A percentile compares a stretch with the other conserved stretches of the same genome.
phyloP scores from a whole-genome alignment of 352 stramenopile species.

The Nothophytophthora sp. region DNA sequence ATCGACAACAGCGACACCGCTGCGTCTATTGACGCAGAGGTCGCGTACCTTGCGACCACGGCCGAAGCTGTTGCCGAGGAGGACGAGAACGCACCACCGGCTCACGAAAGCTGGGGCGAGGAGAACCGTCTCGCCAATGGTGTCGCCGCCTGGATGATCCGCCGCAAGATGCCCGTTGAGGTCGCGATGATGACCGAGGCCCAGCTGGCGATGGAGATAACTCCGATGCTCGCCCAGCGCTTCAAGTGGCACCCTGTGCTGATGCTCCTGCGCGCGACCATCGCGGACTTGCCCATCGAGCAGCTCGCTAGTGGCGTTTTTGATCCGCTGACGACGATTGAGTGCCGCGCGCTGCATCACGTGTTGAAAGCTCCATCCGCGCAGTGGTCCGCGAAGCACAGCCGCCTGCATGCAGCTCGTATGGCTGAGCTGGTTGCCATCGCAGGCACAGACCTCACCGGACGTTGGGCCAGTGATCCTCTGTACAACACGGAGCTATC shows the following conservation, averaged over 20 bases:
- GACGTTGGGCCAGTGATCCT: not conserved
- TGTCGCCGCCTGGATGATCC: constrained; percentile 18
- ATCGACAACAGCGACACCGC: too few relatives aligned
- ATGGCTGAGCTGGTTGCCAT: constrained; percentile 10
- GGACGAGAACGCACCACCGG: too few relatives aligned
- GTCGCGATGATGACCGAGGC: constrained; percentile 3
- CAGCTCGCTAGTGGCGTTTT: constrained; percentile 11
- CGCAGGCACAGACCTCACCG: not conserved
- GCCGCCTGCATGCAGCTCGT: constrained; percentile 9
- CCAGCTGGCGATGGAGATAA: constrained; percentile 6
- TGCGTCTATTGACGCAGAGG: too few relatives aligned
- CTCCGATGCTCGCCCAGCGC: constrained; percentile 8
- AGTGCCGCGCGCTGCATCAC: constrained; percentile 22
- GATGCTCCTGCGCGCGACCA: constrained; percentile 4
- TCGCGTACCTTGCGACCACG: too few relatives aligned
- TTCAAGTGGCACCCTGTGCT: constrained; percentile 15
- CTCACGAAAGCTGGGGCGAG: too few relatives aligned
- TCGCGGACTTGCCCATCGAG: constrained; percentile 8
- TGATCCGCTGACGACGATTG: constrained; percentile 4
- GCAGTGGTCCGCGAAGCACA: constrained; percentile 5
- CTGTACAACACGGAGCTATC: too few relatives aligned
- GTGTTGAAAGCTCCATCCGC: constrained; percentile 7
- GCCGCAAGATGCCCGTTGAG: constrained; percentile 11
- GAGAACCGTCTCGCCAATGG: constrained; percentile 13
- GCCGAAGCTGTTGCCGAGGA: too few relatives aligned